Percentiles rank a stretch among this genome's conserved stretches.
Evolutionary conservation across 164 flowering plant species (phyloP).

Genomic region (Dillenia turbinata): DNA sequence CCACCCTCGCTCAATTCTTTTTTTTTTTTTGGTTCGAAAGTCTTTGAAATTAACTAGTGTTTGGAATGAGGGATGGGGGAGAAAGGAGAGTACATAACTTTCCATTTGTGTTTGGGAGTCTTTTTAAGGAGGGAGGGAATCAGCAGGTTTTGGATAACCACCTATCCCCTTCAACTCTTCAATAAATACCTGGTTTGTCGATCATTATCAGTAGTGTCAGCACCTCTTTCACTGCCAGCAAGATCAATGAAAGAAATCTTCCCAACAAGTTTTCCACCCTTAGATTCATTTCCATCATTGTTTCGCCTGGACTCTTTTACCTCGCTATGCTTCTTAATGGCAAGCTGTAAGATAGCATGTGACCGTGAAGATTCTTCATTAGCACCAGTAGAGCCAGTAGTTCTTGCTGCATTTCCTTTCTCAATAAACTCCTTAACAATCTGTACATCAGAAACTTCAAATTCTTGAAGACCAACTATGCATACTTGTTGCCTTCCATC

Average conservation of each 20-base stretch:
- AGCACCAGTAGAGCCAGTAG: slow-evolving; percentile 99
- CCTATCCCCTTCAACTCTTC: too few species aligned
- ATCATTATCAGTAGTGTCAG: slow-evolving; percentile 98
- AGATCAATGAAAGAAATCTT: slow-evolving; percentile 98
- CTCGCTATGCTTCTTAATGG: slow-evolving; percentile 78
- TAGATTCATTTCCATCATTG: slow-evolving; percentile 64
- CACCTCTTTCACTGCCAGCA: slow-evolving; percentile 99
- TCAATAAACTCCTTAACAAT: slow-evolving; percentile 93
- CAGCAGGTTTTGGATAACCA: too few species aligned
- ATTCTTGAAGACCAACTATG: slow-evolving; percentile 98
- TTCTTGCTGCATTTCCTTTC: slow-evolving; percentile 93
- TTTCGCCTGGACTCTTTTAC: slow-evolving; percentile 62
- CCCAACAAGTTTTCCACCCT: slow-evolving; percentile 74
- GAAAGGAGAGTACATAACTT: too few species aligned
- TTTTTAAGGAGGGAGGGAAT: too few species aligned
- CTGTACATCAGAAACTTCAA: slow-evolving; percentile 96
- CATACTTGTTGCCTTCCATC: slow-evolving; percentile 99
- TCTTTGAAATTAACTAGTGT: too few species aligned
- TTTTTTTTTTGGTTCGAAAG: too few species aligned
- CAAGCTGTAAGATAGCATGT: slow-evolving; percentile 95
- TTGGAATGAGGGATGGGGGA: too few species aligned
- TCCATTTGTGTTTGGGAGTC: too few species aligned
- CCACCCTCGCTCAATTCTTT: too few species aligned
- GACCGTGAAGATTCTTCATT: slow-evolving; percentile 99
- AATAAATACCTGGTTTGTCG: slow-evolving; percentile 77